Evolutionary conservation across 1,139 yeast genomes (phyloP).

Genomic region (Hemisphaericaspora xylofermentans): DNA sequence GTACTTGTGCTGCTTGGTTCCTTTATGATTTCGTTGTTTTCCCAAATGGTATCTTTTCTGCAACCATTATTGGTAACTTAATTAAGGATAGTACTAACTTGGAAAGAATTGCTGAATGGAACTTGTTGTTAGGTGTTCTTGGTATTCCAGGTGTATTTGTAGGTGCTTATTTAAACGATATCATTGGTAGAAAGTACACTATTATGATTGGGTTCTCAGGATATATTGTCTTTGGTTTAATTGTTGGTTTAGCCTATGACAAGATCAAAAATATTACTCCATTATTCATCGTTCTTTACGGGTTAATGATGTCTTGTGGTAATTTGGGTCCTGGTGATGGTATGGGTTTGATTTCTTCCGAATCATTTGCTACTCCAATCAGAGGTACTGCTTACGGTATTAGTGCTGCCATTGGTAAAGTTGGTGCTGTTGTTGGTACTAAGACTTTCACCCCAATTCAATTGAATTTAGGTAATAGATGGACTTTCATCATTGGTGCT

Average conservation of each 20-base stretch:
- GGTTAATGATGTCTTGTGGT: conserved; percentile 51
- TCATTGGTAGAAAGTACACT: conserved; percentile 46
- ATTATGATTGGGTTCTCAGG: conserved; percentile 47
- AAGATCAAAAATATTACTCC: conserved; percentile 41
- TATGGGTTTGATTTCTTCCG: conserved; percentile 68
- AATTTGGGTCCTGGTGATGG: conserved; percentile 78
- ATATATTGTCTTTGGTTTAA: conserved; percentile 47
- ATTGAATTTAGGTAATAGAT: conserved; percentile 27
- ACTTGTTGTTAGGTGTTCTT: conserved; percentile 40
- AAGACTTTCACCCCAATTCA: conserved; percentile 46
- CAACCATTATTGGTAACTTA: conserved; percentile 42
- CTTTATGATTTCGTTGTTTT: conserved; percentile 53
- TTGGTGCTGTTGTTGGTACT: conserved; percentile 52
- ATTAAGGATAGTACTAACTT: conserved; percentile 30
- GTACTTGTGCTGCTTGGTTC: conserved; percentile 50
- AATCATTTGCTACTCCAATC: conserved; percentile 71
- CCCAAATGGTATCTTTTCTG: conserved; percentile 52
- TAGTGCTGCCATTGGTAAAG: conserved; percentile 51
- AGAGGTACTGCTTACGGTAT: conserved; percentile 63
- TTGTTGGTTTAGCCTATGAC: conserved; percentile 47
- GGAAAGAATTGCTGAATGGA: conserved; percentile 50
- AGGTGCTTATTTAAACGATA: conserved; percentile 43
- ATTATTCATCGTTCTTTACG: conserved; percentile 47
- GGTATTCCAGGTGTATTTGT: conserved; percentile 49
- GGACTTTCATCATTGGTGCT: conserved; percentile 62